Evolutionary conservation across 129 eudicot genomes (phyloP).

Genomic region (Chrysanthemum seticuspe): DNA sequence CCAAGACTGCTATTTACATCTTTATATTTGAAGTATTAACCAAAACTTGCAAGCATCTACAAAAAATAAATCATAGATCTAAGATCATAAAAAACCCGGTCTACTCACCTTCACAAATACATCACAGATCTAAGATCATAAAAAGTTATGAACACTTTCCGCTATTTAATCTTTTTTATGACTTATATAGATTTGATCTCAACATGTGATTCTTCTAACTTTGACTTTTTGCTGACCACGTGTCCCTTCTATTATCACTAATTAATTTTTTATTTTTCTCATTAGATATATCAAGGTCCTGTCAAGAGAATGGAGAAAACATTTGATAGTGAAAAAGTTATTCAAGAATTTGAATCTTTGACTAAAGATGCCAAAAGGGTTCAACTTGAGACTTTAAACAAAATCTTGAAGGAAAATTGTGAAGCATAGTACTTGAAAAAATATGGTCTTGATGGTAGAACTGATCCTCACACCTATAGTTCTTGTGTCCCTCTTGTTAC

Average conservation of each 20-base stretch:
- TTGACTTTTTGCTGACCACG: background rate
- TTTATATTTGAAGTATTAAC: no score
- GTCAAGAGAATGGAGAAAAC: constrained; percentile 44
- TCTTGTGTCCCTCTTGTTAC: constrained; percentile 69
- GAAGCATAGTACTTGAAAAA: constrained; percentile 22
- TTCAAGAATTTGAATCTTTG: constrained; percentile 70
- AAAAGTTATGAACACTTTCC: no score
- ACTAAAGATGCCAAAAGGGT: constrained; percentile 73
- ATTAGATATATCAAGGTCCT: constrained; percentile 3
- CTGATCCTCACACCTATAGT: constrained; percentile 59
- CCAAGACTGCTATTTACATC: no score
- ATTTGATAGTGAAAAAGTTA: constrained; percentile 49
- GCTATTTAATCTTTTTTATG: background rate
- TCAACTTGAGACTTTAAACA: constrained; percentile 32
- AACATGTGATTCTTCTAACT: background rate
- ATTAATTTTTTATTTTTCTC: background rate
- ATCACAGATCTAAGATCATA: no score
- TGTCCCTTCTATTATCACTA: no score
- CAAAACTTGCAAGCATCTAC: no score
- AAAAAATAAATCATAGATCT: no score
- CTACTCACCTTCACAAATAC: no score
- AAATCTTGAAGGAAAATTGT: no score
- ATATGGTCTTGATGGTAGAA: constrained; percentile 57
- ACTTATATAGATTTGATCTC: background rate
- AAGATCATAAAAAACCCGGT: no score